Conservation (phyloP, 257 asterid species). For the Prunella vulgaris region DNA sequence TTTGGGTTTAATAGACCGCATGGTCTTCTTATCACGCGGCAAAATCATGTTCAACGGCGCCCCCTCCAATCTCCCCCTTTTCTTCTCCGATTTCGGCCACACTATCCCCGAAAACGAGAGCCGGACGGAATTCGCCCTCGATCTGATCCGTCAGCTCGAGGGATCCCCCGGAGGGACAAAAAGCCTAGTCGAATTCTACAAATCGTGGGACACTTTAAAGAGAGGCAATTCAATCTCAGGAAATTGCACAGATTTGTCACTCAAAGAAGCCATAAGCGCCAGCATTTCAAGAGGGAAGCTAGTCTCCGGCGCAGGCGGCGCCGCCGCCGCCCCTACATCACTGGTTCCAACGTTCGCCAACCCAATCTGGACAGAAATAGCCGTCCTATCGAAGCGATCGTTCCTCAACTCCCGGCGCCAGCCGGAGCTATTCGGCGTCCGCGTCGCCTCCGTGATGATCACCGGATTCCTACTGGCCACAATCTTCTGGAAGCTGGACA, state of each 20-base stretch:
- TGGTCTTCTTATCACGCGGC: conserved; percentile 61
- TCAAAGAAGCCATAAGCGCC: conserved; percentile 57
- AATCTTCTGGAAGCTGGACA: conserved; percentile 60
- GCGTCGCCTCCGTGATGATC: conserved; percentile 45
- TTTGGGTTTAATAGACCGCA: conserved; percentile 49
- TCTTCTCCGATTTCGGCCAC: conserved; percentile 60
- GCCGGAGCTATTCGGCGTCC: conserved; percentile 62
- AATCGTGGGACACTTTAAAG: conserved; percentile 44
- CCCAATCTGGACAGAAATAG: conserved; percentile 52
- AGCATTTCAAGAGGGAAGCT: conserved; percentile 71
- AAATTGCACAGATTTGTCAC: conserved; percentile 20
- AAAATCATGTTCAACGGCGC: conserved; percentile 60
- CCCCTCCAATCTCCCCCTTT: conserved; percentile 43
- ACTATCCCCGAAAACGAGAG: conserved; percentile 67
- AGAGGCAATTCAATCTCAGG: background rate
- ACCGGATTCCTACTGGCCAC: conserved; percentile 78
- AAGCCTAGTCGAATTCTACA: conserved; percentile 55
- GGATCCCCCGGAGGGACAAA: conserved; percentile 51
- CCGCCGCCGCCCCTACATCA: conserved; percentile 13
- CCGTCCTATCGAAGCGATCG: conserved; percentile 43
- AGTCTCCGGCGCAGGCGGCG: conserved; percentile 44
- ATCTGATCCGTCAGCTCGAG: conserved; percentile 59
- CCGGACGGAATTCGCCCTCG: conserved; percentile 62
- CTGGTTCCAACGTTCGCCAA: conserved; percentile 58
- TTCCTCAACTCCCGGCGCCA: conserved; percentile 47